These are phyloP conservation scores for Haplosporangium sp. DNA, from an alignment of 371 early-diverging fungal species.

Conservation along the genomic window DNA sequence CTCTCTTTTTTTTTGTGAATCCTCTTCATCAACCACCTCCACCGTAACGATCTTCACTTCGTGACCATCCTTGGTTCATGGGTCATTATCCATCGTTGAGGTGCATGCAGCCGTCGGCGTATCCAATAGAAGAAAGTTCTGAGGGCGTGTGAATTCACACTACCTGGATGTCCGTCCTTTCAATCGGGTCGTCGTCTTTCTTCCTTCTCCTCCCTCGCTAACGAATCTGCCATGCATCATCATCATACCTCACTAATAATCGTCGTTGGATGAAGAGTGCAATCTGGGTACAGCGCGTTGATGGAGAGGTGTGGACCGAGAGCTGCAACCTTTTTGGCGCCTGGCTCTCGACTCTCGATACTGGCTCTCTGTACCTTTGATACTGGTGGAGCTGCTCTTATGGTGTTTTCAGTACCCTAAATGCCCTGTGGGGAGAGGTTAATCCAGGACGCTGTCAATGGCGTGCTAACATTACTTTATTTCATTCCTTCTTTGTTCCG, in stretches of 20 bases:
- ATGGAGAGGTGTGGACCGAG: no score
- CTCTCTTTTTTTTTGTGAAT: not conserved
- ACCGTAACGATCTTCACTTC: no score
- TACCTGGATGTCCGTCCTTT: not conserved
- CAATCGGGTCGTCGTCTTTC: no score
- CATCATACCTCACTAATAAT: no score
- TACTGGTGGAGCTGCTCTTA: not conserved
- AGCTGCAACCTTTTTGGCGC: slow-evolving; percentile 4
- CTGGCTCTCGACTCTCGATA: slow-evolving; percentile 6
- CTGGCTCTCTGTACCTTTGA: not conserved
- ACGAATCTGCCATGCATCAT: no score
- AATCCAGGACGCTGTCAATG: not conserved
- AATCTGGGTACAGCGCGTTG: no score
- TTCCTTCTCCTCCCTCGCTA: not conserved
- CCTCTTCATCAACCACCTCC: not conserved
- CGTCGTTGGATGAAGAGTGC: no score
- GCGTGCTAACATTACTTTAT: not conserved
- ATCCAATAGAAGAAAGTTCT: no score
- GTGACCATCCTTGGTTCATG: no score
- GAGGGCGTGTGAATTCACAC: not conserved
- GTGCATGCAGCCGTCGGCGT: no score
- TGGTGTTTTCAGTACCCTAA: not conserved
- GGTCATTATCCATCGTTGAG: no score
- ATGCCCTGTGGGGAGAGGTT: not conserved
- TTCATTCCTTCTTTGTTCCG: not conserved